Base-by-base conservation (phyloP, 805 yeast species). In the Zygoascus tannicola region DNA sequence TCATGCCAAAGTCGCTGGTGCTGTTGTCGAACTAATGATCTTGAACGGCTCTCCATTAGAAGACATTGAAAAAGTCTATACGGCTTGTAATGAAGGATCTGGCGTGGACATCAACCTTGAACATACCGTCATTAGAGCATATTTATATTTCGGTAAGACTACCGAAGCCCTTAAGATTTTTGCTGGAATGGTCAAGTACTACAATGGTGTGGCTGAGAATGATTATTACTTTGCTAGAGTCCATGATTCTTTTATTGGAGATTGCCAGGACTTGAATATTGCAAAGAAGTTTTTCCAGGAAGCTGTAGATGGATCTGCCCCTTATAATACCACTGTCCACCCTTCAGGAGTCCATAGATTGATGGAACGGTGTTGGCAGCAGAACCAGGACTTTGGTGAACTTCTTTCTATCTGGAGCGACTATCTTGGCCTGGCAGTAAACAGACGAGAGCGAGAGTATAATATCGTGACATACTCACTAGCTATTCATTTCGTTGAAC, bases 171-270 rank as follows among this genome's bases (percentile, higher is more conserved):
- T 85, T 48, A 73, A 73, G 46, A 66, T 75, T 41, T 80, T 83
- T 60, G 21, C 50, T n/a, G 38, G 38, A 15, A 41, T 52, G 16
- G 46, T 52, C 8, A 39, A 38, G 51, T 68, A 70, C 35, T 69
- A 69, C 36, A 76, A 75, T 38, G 64, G 60, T 35, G 40, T 12
- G 21, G 53, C 56, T 43, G 44, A 48, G 33, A 68, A 66, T 60
- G 50, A 47, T 15, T 35, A 38, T 35, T 44, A 46, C 40, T 64
- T 68, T 54, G 70, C 81, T 28, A 84, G 81, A 62, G 80, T 85
- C 38, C 94, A 85, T 65, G 69, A 83, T 48, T 71, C 81, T 2
- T 85, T 85, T 54, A 80, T 85, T 57, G 92, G 94, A 37, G 77
- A 75, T 51, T 81, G 86, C 60, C 76, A 75, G 56, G 87, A 85